Evolutionary conservation across 192 early-diverging fungal genomes (phyloP).

Genomic region (Rhizoclosmatium globosum): DNA sequence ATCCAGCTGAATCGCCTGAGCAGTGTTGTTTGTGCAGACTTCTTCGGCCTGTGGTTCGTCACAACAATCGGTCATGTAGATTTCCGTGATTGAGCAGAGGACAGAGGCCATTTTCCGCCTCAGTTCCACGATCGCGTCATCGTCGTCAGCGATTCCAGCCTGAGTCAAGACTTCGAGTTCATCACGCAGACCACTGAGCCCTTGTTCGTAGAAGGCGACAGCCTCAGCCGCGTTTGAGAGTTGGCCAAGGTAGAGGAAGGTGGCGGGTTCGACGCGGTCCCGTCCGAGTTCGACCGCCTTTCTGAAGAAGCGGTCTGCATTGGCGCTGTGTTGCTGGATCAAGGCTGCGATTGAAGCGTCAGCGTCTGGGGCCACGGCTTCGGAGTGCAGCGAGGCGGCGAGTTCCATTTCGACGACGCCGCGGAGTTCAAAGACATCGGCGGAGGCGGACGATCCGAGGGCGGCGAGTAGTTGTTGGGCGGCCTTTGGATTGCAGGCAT

Average conservation of each 20-base stretch:
- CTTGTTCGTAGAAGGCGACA: constrained; percentile 50
- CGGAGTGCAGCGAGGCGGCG: constrained; percentile 57
- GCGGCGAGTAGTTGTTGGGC: constrained; percentile 75
- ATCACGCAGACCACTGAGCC: constrained; percentile 49
- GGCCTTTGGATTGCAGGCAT: constrained; percentile 77
- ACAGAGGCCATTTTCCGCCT: constrained; percentile 77
- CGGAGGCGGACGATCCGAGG: constrained; percentile 63
- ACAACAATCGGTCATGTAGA: constrained; percentile 97
- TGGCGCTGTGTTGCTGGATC: constrained; percentile 10
- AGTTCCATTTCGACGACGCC: constrained; percentile 83
- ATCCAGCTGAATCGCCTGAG: constrained; percentile 72
- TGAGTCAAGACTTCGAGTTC: constrained; percentile 28
- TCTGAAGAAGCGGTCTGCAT: constrained; percentile 61
- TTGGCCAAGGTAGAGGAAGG: constrained; percentile 84
- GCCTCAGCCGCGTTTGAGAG: constrained; percentile 50
- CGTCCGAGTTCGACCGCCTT: constrained; percentile 73
- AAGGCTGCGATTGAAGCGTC: constrained; percentile 20
- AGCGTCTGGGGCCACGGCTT: background rate
- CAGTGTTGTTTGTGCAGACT: constrained; percentile 78
- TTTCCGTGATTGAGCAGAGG: constrained; percentile 94
- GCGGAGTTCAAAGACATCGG: constrained; percentile 63
- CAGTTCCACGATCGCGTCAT: background rate
- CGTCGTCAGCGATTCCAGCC: background rate
- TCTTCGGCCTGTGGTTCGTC: constrained; percentile 91
- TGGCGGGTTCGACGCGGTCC: constrained; percentile 68